Base-by-base conservation (phyloP, 2,329 filamentous ascomycete species). In the Immersiporthe knoxdaviesiana region DNA sequence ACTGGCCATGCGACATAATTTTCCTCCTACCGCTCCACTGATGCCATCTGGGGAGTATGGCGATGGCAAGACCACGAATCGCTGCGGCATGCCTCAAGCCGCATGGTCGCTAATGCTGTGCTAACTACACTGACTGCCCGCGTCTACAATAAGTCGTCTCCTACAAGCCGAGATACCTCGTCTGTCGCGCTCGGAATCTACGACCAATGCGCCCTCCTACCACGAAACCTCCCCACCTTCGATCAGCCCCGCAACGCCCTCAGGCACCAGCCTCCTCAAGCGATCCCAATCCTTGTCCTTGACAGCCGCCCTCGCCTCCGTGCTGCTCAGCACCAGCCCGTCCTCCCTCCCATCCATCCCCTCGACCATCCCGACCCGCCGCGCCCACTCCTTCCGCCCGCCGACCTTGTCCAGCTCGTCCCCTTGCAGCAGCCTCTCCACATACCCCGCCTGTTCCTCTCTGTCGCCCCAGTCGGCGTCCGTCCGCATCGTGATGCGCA, bases 401-500 rank as follows among this genome's bases (percentile, higher is more conserved):
- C 89, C 90, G 0, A 85, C 82, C 2, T 76, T 78, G 68, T 84
- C 84, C 73, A 88, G 76, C 65, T 78, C 82, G 0, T 74, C 76
- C 0, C 83, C 84, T 2, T 78, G 77, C 27, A 76, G 76, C 67
- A 94, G 75, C 10, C 75, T 75, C 41, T 81, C 76, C 24, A 92
- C 73, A 76, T 89, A 92, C 11, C 72, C 78, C 62, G 78, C 73
- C 78, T 92, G 89, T 68, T 84, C 83, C 70, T 80, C 81, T 35
- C 81, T 84, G 58, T 77, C 81, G 1, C 90, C 91, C 84, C 88
- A 91, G 58, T 84, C 83, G 32, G 85, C 85, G 64, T 87, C 86
- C 0, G 88, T 83, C 60, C 92, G 83, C 76, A 89, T 84, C 63
- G 87, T 90, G 1, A 93, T 88, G 16, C 88, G 82, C 65, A 94